These are phyloP conservation scores for Paramyrothecium sp. DNA, from an alignment of 2,329 filamentous ascomycete genomes.

Conservation along the genomic window DNA sequence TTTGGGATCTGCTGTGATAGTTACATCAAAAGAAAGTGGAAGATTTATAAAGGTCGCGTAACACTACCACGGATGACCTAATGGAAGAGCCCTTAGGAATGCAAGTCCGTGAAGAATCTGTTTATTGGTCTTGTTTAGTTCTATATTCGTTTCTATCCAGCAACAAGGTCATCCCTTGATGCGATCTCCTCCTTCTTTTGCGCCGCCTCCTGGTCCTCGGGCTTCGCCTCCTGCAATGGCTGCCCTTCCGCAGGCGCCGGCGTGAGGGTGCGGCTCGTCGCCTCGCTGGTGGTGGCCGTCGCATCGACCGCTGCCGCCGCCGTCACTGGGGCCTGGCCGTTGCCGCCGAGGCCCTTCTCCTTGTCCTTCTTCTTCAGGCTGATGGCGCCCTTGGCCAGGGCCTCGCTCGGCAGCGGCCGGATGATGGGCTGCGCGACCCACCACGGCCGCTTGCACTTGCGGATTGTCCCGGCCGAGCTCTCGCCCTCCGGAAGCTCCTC, in stretches of 20 bases:
- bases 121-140: neutral
- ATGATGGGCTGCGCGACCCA: constrained; percentile 91
- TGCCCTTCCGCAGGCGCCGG: neutral
- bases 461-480: constrained; percentile 66
- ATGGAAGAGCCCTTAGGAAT: no score
- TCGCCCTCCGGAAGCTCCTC: constrained; percentile 43
- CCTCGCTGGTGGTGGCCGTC: neutral
- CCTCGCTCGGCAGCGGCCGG: constrained; percentile 82
- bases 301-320: constrained; percentile 4
- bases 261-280: neutral
- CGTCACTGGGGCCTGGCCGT: constrained; percentile 16
- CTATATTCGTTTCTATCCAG: constrained; percentile 13
- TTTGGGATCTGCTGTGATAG: no score
- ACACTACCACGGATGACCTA: no score
- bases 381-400: constrained; percentile 77
- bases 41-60: no score
- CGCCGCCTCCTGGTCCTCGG: constrained; percentile 26
- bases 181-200: constrained; percentile 20
- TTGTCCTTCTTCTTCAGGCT: constrained; percentile 69
- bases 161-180: constrained; percentile 20
- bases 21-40: no score
- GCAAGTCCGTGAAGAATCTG: no score
- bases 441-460: constrained; percentile 76
- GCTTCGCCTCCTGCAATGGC: constrained; percentile 10
- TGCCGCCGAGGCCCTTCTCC: constrained; percentile 27